Evolutionary conservation across 2,329 filamentous ascomycete species (phyloP).

Genomic region (Sporothrix protearum): DNA sequence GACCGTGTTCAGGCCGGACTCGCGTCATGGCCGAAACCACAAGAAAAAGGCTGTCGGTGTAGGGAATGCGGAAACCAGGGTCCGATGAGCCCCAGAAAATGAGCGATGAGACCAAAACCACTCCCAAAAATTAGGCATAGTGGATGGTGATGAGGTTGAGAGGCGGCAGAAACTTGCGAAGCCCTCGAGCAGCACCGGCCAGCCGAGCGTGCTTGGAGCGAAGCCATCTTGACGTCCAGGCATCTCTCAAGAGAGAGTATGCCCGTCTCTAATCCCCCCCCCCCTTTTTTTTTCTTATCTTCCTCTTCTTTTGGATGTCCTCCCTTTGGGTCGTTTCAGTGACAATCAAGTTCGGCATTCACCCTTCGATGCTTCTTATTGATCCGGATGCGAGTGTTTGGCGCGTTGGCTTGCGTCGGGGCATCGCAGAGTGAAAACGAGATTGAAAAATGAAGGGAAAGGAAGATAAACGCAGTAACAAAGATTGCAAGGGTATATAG

Average conservation of each 20-base stretch:
- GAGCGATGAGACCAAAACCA: constrained; percentile 52
- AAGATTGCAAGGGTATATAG: background rate
- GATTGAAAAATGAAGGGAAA: background rate
- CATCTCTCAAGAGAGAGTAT: background rate
- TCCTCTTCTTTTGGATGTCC: background rate
- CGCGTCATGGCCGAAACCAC: constrained; percentile 63
- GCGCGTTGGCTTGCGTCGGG: background rate
- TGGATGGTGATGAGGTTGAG: constrained; percentile 63
- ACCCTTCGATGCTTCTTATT: background rate
- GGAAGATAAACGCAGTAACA: background rate
- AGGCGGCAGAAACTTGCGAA: constrained; percentile 36
- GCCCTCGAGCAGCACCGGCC: background rate
- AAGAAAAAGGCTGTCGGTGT: constrained; percentile 62
- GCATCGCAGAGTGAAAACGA: background rate
- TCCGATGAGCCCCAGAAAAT: constrained; percentile 59
- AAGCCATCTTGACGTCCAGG: constrained; percentile 20
- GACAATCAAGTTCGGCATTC: background rate
- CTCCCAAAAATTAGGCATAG: constrained; percentile 61
- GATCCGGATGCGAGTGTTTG: background rate
- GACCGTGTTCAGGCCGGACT: constrained; percentile 61
- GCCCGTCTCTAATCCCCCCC: too few relatives aligned
- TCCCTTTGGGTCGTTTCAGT: background rate
- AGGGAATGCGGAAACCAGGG: constrained; percentile 51
- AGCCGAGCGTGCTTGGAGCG: constrained; percentile 22
- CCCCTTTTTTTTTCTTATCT: background rate